Percentiles rank a stretch among this genome's conserved stretches.
phyloP scores from a whole-genome alignment of 805 yeast species.

The Grigorovia jiainica region DNA sequence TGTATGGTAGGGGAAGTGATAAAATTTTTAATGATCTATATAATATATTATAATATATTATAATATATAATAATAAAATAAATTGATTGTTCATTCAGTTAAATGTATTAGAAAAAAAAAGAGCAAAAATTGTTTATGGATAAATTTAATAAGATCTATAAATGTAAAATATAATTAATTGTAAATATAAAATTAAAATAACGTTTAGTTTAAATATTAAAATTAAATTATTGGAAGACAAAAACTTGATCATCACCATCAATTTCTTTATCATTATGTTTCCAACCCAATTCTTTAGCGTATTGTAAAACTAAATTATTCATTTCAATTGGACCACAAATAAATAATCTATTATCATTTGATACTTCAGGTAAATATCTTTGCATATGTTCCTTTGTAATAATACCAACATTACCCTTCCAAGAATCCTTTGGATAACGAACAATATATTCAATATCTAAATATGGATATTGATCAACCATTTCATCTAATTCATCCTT shows the following conservation, averaged over 20 bases:
- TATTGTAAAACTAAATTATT: slow-evolving; percentile 41
- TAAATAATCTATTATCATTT: slow-evolving; percentile 44
- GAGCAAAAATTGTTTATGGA: too few relatives aligned
- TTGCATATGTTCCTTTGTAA: slow-evolving; percentile 48
- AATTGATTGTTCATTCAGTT: neutral
- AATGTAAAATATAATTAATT: too few relatives aligned
- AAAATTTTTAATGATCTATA: neutral
- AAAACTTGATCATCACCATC: slow-evolving; percentile 45
- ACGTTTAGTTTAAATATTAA: neutral
- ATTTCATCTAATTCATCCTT: slow-evolving; percentile 66
- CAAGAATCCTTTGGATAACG: slow-evolving; percentile 41
- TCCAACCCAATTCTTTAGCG: slow-evolving; percentile 54
- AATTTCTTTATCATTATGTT: slow-evolving; percentile 19
- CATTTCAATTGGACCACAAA: slow-evolving; percentile 73
- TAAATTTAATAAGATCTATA: too few relatives aligned
- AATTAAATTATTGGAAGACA: slow-evolving; percentile 32
- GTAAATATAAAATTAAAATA: neutral
- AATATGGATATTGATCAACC: slow-evolving; percentile 50
- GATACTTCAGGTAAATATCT: slow-evolving; percentile 44
- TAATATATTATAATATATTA: neutral
- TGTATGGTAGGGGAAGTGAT: slow-evolving; percentile 4
- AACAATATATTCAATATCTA: slow-evolving; percentile 51
- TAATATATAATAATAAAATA: neutral
- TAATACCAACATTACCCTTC: slow-evolving; percentile 51
- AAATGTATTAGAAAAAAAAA: neutral